Evolutionary conservation across 176 grass and related monocot species (phyloP).

Genomic region (Poa pratensis): DNA sequence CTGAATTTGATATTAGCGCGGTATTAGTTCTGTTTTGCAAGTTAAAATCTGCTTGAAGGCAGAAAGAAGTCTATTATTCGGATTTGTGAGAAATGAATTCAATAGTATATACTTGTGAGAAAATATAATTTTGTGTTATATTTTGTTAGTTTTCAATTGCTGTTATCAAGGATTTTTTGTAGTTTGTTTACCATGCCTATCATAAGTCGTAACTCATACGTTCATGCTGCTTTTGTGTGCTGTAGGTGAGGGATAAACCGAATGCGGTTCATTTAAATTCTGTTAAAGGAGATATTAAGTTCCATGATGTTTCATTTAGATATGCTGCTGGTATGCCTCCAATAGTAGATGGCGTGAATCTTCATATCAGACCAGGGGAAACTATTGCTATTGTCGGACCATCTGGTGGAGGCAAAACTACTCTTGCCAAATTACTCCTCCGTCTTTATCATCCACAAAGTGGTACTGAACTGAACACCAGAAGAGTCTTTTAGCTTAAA

Average conservation of each 20-base stretch:
- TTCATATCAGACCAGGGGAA: constrained; percentile 74
- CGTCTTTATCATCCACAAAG: constrained; percentile 78
- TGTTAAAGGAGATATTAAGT: constrained; percentile 71
- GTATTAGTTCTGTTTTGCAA: background rate
- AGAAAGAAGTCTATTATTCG: background rate
- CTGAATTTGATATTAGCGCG: background rate
- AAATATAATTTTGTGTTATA: constrained; percentile 29
- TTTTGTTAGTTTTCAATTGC: constrained; percentile 27
- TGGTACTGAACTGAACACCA: constrained; percentile 53
- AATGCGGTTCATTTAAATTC: constrained; percentile 53
- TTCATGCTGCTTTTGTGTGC: constrained; percentile 5
- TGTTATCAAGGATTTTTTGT: constrained; percentile 31
- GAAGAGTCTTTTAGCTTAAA: background rate
- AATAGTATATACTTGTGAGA: background rate
- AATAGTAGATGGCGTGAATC: constrained; percentile 55
- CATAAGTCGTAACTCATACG: constrained; percentile 27
- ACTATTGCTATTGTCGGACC: constrained; percentile 75
- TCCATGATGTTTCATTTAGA: constrained; percentile 72
- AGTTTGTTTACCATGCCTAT: background rate
- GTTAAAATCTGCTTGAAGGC: background rate
- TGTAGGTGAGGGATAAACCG: constrained; percentile 67
- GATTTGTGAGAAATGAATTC: constrained; percentile 24
- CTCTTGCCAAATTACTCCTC: constrained; percentile 81
- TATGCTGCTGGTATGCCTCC: constrained; percentile 58
- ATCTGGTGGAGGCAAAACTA: constrained; percentile 85